Evolutionary conservation across 1,139 yeast species (phyloP), one percentile per base, ranked within the genome.

Genomic region (Blastobotrys illinoisensis): DNA sequence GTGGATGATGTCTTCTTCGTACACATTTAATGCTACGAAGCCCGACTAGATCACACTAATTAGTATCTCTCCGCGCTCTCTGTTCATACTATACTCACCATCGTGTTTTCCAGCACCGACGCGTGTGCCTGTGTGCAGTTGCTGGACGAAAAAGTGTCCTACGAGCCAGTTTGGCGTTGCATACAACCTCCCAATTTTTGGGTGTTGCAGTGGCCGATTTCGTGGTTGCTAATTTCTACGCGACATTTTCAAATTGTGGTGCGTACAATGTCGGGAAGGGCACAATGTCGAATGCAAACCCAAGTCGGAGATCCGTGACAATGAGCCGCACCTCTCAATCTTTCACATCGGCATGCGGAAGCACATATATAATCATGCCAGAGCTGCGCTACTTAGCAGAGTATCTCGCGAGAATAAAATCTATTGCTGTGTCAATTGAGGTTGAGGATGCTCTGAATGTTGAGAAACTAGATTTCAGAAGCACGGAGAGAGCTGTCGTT

Each of bases 1-100:
- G 49, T 80, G 73, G 52, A 78, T 80, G 9, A 79, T 71, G 49
- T 85, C 87, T 64, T 88, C 95, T 57, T 85, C 91, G 49, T 81
- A 79, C 51, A 85, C 71, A 66, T 93, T 93, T 49, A 91, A 76
- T 2, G 98, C 96, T 24, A 83, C 79, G 68, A 93, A 93, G 7
- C 84, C 77, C 48, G 95, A 86, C 86, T 69, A 44, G 23, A 43
- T 44, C 19, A 14, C 21, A 23, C 32, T 45, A 45, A 50, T 46
- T 43, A 20, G 21, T 24, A 9, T 21, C 40, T 26, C 32, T 26
- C 4, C 3, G n/a, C 40, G 16, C 40, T n/a, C 16, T 32, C 40
- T n/a, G 7, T 3, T 11, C 16, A 32, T 11, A 9, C 32, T n/a
- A n/a, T n/a, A 32, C 40, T 32, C 14, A 32, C 40, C 40, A 32